phyloP scores from a whole-genome alignment of 352 stramenopile genomes.

The Phytophthora idaei region DNA sequence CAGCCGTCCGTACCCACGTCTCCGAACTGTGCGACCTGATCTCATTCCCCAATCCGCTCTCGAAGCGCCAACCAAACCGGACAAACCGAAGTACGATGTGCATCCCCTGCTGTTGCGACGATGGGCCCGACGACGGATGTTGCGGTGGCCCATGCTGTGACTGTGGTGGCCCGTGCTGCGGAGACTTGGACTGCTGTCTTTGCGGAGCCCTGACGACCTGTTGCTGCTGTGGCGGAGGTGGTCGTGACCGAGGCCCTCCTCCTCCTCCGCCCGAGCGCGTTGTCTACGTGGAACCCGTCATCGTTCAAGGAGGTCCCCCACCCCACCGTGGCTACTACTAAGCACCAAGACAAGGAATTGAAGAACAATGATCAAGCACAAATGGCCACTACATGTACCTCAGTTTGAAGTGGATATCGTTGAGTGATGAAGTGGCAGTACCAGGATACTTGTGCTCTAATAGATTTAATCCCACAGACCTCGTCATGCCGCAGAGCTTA shows the following conservation, averaged over 20 bases:
- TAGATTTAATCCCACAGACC: background rate
- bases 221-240: slow-evolving; percentile 28
- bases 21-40: slow-evolving; percentile 3
- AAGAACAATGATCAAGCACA: background rate
- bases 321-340: slow-evolving; percentile 29
- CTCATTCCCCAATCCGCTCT: slow-evolving; percentile 27
- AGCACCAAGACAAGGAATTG: background rate
- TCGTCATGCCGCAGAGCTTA: background rate
- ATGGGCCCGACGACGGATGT: slow-evolving; percentile 21
- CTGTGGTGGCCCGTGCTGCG: slow-evolving; percentile 14
- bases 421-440: too few species aligned
- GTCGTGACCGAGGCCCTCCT: slow-evolving; percentile 15
- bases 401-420: too few species aligned
- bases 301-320: slow-evolving; percentile 27
- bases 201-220: slow-evolving; percentile 30
- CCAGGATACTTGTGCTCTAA: background rate
- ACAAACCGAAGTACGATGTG: slow-evolving; percentile 18
- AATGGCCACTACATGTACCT: background rate
- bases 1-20: slow-evolving; percentile 11
- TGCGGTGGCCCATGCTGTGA: slow-evolving; percentile 22
- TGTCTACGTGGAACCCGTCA: slow-evolving; percentile 35
- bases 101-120: slow-evolving; percentile 32
- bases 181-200: slow-evolving; percentile 34
- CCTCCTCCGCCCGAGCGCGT: slow-evolving; percentile 21
- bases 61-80: slow-evolving; percentile 3